Base-by-base conservation (phyloP, 805 yeast genomes). In the Pichia thaimueangensis region DNA sequence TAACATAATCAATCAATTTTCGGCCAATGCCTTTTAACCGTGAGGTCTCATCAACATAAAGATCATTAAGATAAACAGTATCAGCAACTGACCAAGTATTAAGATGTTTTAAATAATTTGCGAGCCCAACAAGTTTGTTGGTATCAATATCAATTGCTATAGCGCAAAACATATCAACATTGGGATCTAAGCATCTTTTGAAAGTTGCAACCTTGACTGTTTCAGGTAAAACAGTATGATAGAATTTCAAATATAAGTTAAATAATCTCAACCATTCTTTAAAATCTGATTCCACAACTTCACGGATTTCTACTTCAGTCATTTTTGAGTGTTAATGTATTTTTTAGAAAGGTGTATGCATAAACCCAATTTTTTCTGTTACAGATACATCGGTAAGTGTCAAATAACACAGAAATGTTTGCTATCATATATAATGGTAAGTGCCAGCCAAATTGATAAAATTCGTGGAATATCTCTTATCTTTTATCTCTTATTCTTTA, bases 21-120 rank as follows among this genome's bases (percentile, higher is more conserved):
- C 77, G 58, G 13, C 81, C 82, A n/a, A 63, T 61, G 4, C 79
- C 79, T 10, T 60, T 52, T 35, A 68, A 60, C 46, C 81, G 59
- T 42, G 53, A 51, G 2, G 54, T 51, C 21, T 59, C 61, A 32
- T 58, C 58, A 21, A 76, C 82, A 51, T 63, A 76, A 40, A 76
- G 59, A 56, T 76, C 81, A 46, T 74, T 74, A 45, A 76, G 59
- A 43, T 73, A 75, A 24, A 73, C 55, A 13, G 68, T 57, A 45
- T 71, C 68, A 19, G 63, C 60, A 22, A 65, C 48, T 11, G 69
- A 60, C 80, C 80, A 76, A 11, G 81, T 76, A 37, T 68, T 58
- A 41, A 69, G 50, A 49, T 76, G 80, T 33, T 65, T 64, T 39
- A 74, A 57, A 51, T 69, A 76, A 35, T 67, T 67, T 5, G 71